Evolutionary conservation across 2,329 filamentous ascomycete species (phyloP), one percentile per base, ranked within the genome.

Genomic region (Saccharata proteae): DNA sequence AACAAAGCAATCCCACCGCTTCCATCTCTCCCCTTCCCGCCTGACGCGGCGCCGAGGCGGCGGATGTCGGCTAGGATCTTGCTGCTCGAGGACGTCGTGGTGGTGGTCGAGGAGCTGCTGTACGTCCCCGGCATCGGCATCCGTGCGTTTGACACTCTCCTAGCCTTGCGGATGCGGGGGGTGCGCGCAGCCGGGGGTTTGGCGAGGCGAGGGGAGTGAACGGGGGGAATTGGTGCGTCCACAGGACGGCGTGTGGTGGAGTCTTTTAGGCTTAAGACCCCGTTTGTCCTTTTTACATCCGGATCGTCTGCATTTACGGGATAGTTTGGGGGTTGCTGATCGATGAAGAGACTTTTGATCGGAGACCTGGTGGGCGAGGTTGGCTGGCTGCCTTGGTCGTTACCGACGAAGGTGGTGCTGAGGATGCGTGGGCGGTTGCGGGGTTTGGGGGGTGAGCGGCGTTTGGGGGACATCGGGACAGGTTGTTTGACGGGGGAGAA

Each of bases 401-500:
- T 22, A 22, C n/a, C 20, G n/a, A 26, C 24, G 21, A 37, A 37
- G 8, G 35, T 37, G 4, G 35, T 30, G 22, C 35, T 37, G 10
- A 30, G 23, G 26, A 37, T 30, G 8, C 35, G 20, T 9, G 35
- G 35, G 6, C 35, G 17, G 6, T 22, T 23, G 15, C 35, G 27
- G 5, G 34, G 25, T 12, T 31, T 30, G 4, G 34, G 29, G 16
- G 22, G 28, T n/a, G n/a, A n/a, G n/a, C 30, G 30, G 12, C 35
- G 35, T 11, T 30, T 25, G 2, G 30, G 35, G 9, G 35, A 34
- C 6, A 24, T 23, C 9, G 22, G 24, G 7, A 30, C 30, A 4
- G 20, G 12, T 16, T 22, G 25, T 16, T 37, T 37, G 15, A 37
- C 31, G 4, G 35, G 35, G 4, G 35, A 37, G 18, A 37, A 37